Evolutionary conservation across 139 green algal genomes (phyloP).

Genomic region (Tetradesmus lagerheimii): DNA sequence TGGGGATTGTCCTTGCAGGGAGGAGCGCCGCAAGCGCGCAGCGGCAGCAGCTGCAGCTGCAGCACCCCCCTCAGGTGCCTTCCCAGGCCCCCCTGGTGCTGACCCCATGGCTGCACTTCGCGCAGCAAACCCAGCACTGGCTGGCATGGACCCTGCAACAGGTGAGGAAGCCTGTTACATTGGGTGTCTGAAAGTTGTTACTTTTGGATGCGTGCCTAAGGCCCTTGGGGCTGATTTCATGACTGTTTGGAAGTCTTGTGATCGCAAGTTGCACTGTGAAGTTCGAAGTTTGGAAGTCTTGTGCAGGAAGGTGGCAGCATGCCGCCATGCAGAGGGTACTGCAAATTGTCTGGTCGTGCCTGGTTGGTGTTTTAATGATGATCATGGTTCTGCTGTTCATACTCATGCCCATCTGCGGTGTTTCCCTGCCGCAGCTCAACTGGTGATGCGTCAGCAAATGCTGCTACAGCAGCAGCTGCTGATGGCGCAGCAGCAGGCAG

Average conservation of each 20-base stretch:
- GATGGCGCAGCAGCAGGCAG: conserved; percentile 41
- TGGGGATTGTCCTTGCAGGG: neutral
- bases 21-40: neutral
- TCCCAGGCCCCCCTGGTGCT: conserved; percentile 2
- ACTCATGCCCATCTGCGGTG: too few relatives aligned
- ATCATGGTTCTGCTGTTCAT: neutral
- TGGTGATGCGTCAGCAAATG: conserved; percentile 39
- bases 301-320: too few relatives aligned
- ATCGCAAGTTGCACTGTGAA: too few relatives aligned
- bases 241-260: too few relatives aligned
- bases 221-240: too few relatives aligned
- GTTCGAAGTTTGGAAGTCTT: too few relatives aligned
- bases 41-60: conserved; percentile 19
- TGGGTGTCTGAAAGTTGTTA: neutral
- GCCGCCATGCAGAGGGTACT: too few relatives aligned
- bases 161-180: neutral
- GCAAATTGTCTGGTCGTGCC: too few relatives aligned
- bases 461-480: conserved; percentile 41
- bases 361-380: too few relatives aligned
- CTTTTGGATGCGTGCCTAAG: neutral
- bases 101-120: conserved; percentile 26
- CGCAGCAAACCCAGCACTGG: conserved; percentile 23
- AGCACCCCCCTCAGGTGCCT: neutral
- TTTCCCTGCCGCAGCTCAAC: neutral
- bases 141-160: conserved; percentile 16